phyloP scores from a whole-genome alignment of 2,329 filamentous ascomycete genomes.

The Claviceps sorghi region DNA sequence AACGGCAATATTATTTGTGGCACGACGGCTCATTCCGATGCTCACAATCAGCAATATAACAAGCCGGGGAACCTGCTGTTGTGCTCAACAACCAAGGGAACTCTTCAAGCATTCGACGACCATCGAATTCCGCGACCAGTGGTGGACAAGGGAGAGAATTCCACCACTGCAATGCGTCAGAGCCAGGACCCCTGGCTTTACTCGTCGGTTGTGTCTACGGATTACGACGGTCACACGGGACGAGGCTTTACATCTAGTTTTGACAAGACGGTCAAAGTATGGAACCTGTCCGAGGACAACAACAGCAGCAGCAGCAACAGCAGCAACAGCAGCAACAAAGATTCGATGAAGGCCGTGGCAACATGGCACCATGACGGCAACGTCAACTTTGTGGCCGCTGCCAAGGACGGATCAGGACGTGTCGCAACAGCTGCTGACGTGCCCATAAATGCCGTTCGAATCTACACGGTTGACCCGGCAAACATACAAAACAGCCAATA shows the following conservation, averaged over 20 bases:
- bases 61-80: conserved; percentile 47
- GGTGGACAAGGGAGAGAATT: conserved; percentile 39
- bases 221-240: conserved; percentile 31
- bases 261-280: conserved; percentile 46
- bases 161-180: conserved; percentile 39
- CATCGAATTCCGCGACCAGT: conserved; percentile 42
- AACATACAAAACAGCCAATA: conserved; percentile 24
- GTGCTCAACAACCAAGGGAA: conserved; percentile 31
- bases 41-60: conserved; percentile 52
- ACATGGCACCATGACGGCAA: conserved; percentile 44
- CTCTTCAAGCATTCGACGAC: conserved; percentile 36
- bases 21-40: conserved; percentile 47
- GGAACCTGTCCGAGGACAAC: conserved; percentile 25
- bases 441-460: conserved; percentile 35
- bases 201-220: conserved; percentile 47
- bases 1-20: conserved; percentile 43
- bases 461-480: conserved; percentile 33
- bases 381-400: conserved; percentile 48
- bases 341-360: conserved; percentile 24
- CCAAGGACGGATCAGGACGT: conserved; percentile 29
- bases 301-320: too few species aligned
- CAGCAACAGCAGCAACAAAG: too few species aligned
- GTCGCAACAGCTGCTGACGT: conserved; percentile 48
- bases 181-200: conserved; percentile 50
- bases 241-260: conserved; percentile 46